phyloP scores from a whole-genome alignment of 176 grass and related monocot genomes.

The Oropetium thomaeum region DNA sequence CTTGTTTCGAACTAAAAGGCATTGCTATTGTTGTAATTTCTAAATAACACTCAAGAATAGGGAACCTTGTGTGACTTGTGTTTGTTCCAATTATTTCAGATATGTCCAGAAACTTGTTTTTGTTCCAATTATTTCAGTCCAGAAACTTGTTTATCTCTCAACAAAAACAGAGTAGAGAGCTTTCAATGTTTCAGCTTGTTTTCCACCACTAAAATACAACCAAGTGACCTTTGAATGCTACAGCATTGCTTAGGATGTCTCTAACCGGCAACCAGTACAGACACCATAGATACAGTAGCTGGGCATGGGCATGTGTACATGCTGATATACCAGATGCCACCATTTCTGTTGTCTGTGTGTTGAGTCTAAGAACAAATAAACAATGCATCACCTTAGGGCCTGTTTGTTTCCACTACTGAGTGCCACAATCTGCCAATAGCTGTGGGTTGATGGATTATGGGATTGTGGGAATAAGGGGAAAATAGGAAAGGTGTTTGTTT shows the following conservation, averaged over 20 bases:
- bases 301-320: no score
- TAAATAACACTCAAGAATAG: neutral
- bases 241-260: neutral
- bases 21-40: no score
- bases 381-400: neutral
- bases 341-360: neutral
- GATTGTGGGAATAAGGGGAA: no score
- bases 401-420: no score
- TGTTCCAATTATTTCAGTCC: conserved; percentile 7
- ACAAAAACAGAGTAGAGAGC: neutral
- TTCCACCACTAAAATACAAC: neutral
- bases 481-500: no score
- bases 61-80: no score
- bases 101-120: neutral
- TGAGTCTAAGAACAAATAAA: neutral
- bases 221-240: neutral
- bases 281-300: neutral
- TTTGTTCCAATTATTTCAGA: conserved; percentile 11
- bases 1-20: no score
- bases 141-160: neutral
- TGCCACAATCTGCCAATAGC: no score
- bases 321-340: no score
- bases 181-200: neutral
- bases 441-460: no score
- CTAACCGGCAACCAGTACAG: neutral